Evolutionary conservation across 257 asterid genomes (phyloP).

Genomic region (Rhazya stricta): DNA sequence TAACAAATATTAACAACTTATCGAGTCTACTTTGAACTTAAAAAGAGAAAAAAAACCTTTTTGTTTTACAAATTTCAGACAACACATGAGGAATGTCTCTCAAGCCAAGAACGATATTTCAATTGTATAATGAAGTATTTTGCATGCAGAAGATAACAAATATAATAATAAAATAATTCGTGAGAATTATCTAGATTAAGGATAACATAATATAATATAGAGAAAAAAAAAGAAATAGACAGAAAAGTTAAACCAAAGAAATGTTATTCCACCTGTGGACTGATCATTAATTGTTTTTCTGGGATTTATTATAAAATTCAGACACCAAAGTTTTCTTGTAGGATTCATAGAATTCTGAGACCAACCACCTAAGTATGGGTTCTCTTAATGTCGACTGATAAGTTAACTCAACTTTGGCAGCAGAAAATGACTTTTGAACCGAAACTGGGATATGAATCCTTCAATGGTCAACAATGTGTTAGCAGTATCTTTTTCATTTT

Average conservation of each 20-base stretch:
- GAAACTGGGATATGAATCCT: no score
- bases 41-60: no score
- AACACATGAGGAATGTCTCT: neutral
- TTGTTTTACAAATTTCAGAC: neutral
- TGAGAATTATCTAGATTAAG: no score
- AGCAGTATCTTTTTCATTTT: no score
- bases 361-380: constrained; percentile 10
- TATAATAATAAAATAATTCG: no score
- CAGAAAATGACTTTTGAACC: constrained; percentile 33
- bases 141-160: no score
- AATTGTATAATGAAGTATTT: no score
- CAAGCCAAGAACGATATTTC: neutral
- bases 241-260: neutral
- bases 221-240: neutral
- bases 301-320: neutral
- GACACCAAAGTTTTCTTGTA: neutral
- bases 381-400: constrained; percentile 7
- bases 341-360: neutral
- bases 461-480: no score
- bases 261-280: neutral
- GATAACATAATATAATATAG: no score
- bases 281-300: neutral
- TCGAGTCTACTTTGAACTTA: no score
- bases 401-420: constrained; percentile 7
- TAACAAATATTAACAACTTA: no score